Evolutionary conservation across 495 filamentous ascomycete species (phyloP), one percentile per base, ranked within the genome.

Genomic region (Achaetomiella virescens): DNA sequence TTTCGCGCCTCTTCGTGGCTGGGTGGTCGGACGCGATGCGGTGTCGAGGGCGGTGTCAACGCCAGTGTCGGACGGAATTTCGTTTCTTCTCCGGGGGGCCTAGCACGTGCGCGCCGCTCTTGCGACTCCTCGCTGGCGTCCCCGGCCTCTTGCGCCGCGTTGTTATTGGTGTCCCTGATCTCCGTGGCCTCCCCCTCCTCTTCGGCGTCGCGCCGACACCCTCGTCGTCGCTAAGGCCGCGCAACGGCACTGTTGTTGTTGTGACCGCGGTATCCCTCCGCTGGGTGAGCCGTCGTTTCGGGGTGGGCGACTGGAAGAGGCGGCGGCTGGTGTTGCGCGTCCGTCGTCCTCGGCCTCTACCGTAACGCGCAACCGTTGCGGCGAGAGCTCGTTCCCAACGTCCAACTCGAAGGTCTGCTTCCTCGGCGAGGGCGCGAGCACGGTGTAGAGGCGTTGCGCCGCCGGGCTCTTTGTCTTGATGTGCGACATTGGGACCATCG

Each of bases 371-470:
- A 82, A 67, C 59, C 74, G 77, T 58, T 79, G 76, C 7, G 78
- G 76, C 38, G 78, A 75, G 36, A 64, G 54, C 8, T 69, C 61
- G 41, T 78, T 63, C 12, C 78, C 79, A 17, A 79, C 73, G 36
- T 82, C 77, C 40, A 81, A 68, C 64, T 79, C 71, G 48, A 81
- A 80, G 14, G 69, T 80, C 57, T 74, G 76, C 61, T 79, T 80
- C 20, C 70, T 70, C 35, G 79, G 78, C 12, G 79, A 79, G 33
- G 61, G 66, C 33, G 64, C 54, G 48, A 57, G 42, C 10, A 58
- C 50, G 55, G 66, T 64, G 58, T 61, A 29, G 48, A 64, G 58
- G 31, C 63, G 60, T 58, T 67, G 52, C 33, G 62, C 38, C 12
- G 59, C 45, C 57, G 66, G 62, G 54, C 59, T 71, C 48, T 63